Evolutionary conservation across 352 stramenopile species (phyloP).

Genomic region (Halophytophthora batemanensis): DNA sequence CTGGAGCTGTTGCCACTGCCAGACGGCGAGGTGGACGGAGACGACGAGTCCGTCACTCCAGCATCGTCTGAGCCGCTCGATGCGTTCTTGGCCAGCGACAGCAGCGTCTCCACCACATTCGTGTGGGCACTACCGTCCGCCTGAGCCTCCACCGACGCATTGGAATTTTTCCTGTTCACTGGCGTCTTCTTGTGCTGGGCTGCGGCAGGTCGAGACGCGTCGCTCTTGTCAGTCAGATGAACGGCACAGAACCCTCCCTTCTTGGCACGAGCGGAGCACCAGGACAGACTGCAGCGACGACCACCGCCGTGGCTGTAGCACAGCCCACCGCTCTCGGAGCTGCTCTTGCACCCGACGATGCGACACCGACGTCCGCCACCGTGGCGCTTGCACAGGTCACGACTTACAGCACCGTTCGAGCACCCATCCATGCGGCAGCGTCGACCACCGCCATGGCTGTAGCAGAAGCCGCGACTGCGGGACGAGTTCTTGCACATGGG

Average conservation of each 20-base stretch:
- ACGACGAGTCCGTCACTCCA: too few species aligned
- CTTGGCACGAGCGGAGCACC: conserved; percentile 72
- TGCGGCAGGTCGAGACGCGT: conserved; percentile 12
- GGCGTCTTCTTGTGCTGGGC: neutral
- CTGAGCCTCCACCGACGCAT: too few species aligned
- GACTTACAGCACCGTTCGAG: conserved; percentile 71
- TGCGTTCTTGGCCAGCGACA: conserved; percentile 54
- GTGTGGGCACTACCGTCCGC: conserved; percentile 28
- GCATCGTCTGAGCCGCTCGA: too few species aligned
- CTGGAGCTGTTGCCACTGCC: conserved; percentile 4
- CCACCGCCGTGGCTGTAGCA: conserved; percentile 79
- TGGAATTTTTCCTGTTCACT: too few species aligned
- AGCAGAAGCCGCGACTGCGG: conserved; percentile 74
- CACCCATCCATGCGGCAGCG: conserved; percentile 66
- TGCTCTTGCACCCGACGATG: conserved; percentile 67
- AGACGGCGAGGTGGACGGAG: neutral
- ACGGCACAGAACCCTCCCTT: conserved; percentile 68
- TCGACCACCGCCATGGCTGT: conserved; percentile 66
- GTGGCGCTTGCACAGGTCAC: conserved; percentile 80
- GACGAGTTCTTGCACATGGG: conserved; percentile 84
- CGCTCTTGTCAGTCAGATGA: conserved; percentile 40
- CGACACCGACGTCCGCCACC: conserved; percentile 67
- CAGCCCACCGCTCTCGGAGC: conserved; percentile 63
- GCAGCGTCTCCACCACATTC: conserved; percentile 60
- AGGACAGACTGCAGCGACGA: conserved; percentile 58